Percentiles rank a stretch among this genome's conserved stretches.
These are phyloP conservation scores for Tolypocladium paradoxum DNA, from an alignment of 2,329 filamentous ascomycete genomes.

Conservation along the genomic window DNA sequence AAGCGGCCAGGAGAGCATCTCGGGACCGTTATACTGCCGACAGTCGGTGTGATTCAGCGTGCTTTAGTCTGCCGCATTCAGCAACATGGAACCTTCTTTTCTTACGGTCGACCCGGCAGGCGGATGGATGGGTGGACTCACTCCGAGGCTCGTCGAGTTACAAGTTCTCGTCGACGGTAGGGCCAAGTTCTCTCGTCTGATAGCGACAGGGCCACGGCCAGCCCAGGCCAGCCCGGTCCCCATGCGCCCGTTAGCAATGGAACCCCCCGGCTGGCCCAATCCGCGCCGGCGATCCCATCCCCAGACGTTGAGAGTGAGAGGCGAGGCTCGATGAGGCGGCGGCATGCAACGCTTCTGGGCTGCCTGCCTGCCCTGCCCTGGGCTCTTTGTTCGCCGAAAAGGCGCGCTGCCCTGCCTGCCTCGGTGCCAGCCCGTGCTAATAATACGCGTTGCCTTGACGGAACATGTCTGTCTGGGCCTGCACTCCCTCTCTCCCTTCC, in stretches of 20 bases:
- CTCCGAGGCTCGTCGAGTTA: not conserved
- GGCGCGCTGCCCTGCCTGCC: not conserved
- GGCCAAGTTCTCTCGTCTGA: not conserved
- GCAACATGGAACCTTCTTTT: not conserved
- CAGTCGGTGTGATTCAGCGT: not conserved
- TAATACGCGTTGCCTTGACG: not conserved
- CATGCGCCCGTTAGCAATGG: not conserved
- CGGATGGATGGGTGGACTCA: not conserved
- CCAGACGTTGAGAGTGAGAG: not conserved
- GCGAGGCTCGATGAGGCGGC: not conserved
- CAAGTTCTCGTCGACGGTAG: not conserved
- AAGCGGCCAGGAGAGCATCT: not conserved
- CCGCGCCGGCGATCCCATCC: not conserved
- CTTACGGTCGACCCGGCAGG: not conserved
- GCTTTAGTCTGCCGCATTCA: not conserved
- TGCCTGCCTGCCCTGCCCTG: not conserved
- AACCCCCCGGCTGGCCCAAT: not conserved
- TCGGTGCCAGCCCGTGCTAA: not conserved
- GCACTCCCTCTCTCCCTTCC: not conserved
- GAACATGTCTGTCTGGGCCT: not conserved
- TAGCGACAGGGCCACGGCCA: not conserved
- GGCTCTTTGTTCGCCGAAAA: not conserved
- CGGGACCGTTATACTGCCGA: not conserved
- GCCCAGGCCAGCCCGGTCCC: not conserved
- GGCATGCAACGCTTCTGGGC: not conserved